Evolutionary conservation across 306 rosid genomes (phyloP), one percentile per base, ranked within the genome.

Genomic region (Dalbergia cochinchinensis): DNA sequence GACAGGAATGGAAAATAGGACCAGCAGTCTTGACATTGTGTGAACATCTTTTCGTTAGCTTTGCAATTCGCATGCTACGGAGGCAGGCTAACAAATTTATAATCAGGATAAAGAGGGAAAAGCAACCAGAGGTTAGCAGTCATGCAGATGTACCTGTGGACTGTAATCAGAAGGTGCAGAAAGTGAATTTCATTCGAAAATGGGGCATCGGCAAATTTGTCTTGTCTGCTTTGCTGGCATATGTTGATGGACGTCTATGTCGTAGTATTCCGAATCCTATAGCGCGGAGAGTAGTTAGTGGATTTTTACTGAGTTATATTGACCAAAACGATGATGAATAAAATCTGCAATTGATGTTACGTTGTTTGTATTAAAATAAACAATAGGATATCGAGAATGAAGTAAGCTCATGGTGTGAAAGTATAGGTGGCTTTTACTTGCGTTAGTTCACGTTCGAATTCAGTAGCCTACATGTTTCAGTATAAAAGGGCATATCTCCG

Each of bases 31-130:
- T 87, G 82, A 95, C 98, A 26, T 78, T 95, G 82, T 85, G 91
- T 69, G 97, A 95, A 73, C 99, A 95, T 82, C 92, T 95, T 8
- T 87, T 93, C 6, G 99, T 95, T 72, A 91, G 99, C 89, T 95
- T 93, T 37, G 91, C 94, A 35, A 95, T 95, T 64, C 99, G 98
- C 60, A 82, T 80, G 41, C 85, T 95, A 80, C 88, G 97, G 79
- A 90, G 80, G 91, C 91, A 89, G 72, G 83, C 92, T 12, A 84
- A 83, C 76, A 89, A 88, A 81, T 84, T 83, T 54, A 37, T 85
- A 5, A 58, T 62, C 81, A 83, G 82, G 73, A 69, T 89, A 74
- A 90, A 91, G 18, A 58, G 73, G 88, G 82, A 83, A 55, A 84
- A 84, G 82, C 80, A 78, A 44, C 69, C 84, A 4, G 71, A 85